Evolutionary conservation across 2,329 filamentous ascomycete genomes (phyloP), one percentile per base, ranked within the genome.

Genomic region (Ascochyta fabae): DNA sequence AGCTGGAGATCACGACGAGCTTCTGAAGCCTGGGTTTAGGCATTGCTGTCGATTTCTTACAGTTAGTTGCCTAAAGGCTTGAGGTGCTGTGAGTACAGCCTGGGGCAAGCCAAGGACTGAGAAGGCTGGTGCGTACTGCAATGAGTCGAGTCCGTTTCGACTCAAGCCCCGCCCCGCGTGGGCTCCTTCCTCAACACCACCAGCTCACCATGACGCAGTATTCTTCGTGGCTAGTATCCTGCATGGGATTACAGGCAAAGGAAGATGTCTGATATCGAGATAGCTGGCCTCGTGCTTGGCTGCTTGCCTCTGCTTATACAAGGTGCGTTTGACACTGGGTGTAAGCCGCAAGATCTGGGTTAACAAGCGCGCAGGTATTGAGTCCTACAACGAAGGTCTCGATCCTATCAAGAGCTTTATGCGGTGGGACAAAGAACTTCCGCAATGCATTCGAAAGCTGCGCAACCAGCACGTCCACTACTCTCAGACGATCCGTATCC

Each of bases 371-470:
- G 5, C 8, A 71, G 66, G 65, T 3, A 67, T 70, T n/a, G 73
- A 77, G 34, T 67, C 67, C 33, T 78, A 77, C 45, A 72, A 76
- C 36, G 72, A 76, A 39, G 73, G 77, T 3, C 64, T 78, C 3
- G 74, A 78, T 50, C 75, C 71, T 0, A 62, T 78, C 40, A 77
- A 77, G 50, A 64, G 64, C 45, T 75, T 77, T 38, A 53, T 71
- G 38, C 58, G 71, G 60, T 74, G 74, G 70, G 70, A 75, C 42
- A 60, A 65, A 10, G 71, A 75, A 50, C 63, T 75, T 3, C 73
- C 72, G 1, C 58, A 70, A 31, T 68, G 69, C 35, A 74, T 75
- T 36, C 71, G 72, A 15, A 75, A 75, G 41, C 62, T 76, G 1
- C 53, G 72, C 26, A 75, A 71, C 45, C 71, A 76, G 49, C 70